Base-by-base conservation (phyloP, 129 eudicot genomes). In the Deinandra increscens region DNA sequence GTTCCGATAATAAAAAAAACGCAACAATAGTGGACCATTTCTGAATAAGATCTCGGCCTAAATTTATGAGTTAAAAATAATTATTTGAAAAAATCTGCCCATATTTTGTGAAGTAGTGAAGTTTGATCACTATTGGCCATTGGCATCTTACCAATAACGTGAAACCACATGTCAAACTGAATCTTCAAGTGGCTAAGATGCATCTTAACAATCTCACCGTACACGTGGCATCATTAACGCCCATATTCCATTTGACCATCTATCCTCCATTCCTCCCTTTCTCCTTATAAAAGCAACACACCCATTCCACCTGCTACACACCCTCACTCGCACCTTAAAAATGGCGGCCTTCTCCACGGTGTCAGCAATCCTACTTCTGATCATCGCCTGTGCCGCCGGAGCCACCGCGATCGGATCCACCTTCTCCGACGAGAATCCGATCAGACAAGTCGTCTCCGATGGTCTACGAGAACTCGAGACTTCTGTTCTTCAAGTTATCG, bases 391-490 rank as follows among this genome's bases (percentile, higher is more conserved):
- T 68, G 50, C 78, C 75, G 81, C 66, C 60, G 72, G 58, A 72
- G 68, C 68, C 9, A 56, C 39, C 2, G 63, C 18, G 18, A 56
- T 13, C 63, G 39, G 63, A 73, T 84, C 93, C 17, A 63, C 64
- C 33, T 81, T 86, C 49, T 43, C 85, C 63, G 86, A 86, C 0
- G 89, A 84, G 13, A 87, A 87, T 71, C 97, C 90, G 50, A 93
- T 93, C 84, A 85, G 86, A 74, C 88, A 87, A 84, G 97, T 90
- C 4, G 91, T 89, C 10, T 64, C 87, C 0, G 93, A 85, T 68
- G 87, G 81, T 48, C 65, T 89, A 31, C 85, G 64, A 39, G 91
- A 89, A 31, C 74, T 94, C 2, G 87, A 89, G 64, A 19, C 76
- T 19, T 67, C 84, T 3, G 76, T 94, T 67, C 62, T 82, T 34